Percentiles rank a stretch among this genome's conserved stretches.
Conservation (phyloP, 148 eudicot species). For the Amaranthus hypochondriacus region DNA sequence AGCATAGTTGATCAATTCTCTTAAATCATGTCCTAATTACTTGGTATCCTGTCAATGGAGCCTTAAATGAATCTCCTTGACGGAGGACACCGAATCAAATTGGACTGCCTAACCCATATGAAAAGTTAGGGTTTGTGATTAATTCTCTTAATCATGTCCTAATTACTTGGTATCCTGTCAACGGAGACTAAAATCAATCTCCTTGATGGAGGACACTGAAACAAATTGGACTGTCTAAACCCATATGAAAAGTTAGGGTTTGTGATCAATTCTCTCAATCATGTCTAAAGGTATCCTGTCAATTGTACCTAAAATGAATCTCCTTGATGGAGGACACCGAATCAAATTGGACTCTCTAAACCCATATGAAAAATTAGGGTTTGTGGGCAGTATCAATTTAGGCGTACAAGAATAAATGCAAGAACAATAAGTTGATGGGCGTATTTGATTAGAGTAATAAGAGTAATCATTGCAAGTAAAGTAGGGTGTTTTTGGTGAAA, state of each 20-base stretch:
- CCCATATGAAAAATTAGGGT: conserved; percentile 53
- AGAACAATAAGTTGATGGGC: conserved; percentile 24
- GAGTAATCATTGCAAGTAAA: conserved; percentile 18
- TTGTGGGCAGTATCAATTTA: conserved; percentile 32
- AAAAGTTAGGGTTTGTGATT: too few species aligned
- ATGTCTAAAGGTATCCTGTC: conserved; percentile 11
- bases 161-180: conserved; percentile 14
- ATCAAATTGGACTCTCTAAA: conserved; percentile 70
- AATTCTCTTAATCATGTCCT: too few species aligned
- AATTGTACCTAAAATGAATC: conserved; percentile 34
- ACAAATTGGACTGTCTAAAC: too few species aligned
- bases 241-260: too few species aligned
- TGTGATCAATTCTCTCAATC: too few species aligned
- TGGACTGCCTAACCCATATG: too few species aligned
- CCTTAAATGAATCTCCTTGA: conserved; percentile 29
- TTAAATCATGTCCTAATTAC: too few species aligned
- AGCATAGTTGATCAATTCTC: too few species aligned
- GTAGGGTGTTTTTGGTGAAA: conserved; percentile 23
- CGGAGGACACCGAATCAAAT: too few species aligned
- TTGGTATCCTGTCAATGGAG: conserved; percentile 26
- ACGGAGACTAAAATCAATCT: conserved; percentile 37
- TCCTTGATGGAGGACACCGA: conserved; percentile 55
- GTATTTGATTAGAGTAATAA: conserved; percentile 18
- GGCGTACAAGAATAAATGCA: conserved; percentile 14
- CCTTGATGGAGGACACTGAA: too few species aligned